Evolutionary conservation across 1,139 yeast species (phyloP), one percentile per base, ranked within the genome.

Genomic region (Suhomyces anneliseae): DNA sequence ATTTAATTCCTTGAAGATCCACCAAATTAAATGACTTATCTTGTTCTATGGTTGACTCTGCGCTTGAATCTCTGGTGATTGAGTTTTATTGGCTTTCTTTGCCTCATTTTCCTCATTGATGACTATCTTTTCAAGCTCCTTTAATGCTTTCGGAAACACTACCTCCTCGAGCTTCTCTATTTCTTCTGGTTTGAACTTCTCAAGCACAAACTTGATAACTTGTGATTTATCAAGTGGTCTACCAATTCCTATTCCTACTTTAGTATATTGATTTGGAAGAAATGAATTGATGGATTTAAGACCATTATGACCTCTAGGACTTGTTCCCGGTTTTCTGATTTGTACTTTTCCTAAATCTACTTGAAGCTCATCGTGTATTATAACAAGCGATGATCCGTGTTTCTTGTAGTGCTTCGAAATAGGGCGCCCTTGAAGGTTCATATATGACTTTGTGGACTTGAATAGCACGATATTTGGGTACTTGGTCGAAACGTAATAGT

Each of bases 291-390:
- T 76, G 35, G 85, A 79, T 53, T 78, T 74, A 39, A 90, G 69
- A 0, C 97, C 97, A 60, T 88, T 89, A 58, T 90, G 97, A 0
- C 96, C 96, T 48, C 90, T 67, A 9, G 82, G 75, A 48, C 88
- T 79, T 7, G 85, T 70, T 2, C 77, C 78, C 19, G 78, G 82
- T 34, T 66, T 71, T 45, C 88, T 70, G 8, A 85, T 61, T 56
- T 85, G 86, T 26, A 81, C 68, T 45, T 79, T 76, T 0, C 97
- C 97, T 6, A 84, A 54, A 0, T 78, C 78, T 10, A 83, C 61
- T 50, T 83, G 85, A 35, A 89, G 64, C 54, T 90, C 96, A 61
- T 90, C 97, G 60, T 88, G 95, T 1, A 89, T 58, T 0, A 90
- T 75, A 2, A 88, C 72, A 48, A 85, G 66, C 14, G 62, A 66